Evolutionary conservation across 176 grass and related monocot species (phyloP).

Genomic region (Secale cereale): DNA sequence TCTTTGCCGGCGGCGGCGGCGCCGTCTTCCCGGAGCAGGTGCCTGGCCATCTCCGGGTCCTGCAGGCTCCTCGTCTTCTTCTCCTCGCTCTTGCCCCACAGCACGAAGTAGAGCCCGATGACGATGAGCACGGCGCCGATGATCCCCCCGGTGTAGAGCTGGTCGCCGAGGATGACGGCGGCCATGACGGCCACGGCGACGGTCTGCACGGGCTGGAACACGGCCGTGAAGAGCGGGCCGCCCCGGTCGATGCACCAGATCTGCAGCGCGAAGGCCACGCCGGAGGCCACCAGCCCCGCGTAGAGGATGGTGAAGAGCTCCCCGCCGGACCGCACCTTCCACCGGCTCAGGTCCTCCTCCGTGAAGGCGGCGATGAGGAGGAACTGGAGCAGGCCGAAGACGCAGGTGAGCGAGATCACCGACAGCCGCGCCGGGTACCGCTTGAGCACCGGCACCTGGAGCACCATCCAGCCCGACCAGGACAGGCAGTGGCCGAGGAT

Average conservation of each 20-base stretch:
- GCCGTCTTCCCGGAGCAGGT: slow-evolving; percentile 50
- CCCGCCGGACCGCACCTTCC: slow-evolving; percentile 73
- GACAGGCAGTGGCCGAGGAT: slow-evolving; percentile 81
- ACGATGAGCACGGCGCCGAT: slow-evolving; percentile 73
- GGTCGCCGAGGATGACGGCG: slow-evolving; percentile 68
- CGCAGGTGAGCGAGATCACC: slow-evolving; percentile 62
- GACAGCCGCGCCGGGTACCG: slow-evolving; percentile 88
- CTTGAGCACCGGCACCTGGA: slow-evolving; percentile 87
- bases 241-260: slow-evolving; percentile 98
- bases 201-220: slow-evolving; percentile 93
- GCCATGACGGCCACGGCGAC: slow-evolving; percentile 92
- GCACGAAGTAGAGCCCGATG: slow-evolving; percentile 79
- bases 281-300: slow-evolving; percentile 81
- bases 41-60: slow-evolving; percentile 26
- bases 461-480: slow-evolving; percentile 95
- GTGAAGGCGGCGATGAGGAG: slow-evolving; percentile 69
- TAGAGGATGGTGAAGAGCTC: slow-evolving; percentile 91
- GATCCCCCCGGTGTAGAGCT: slow-evolving; percentile 88
- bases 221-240: slow-evolving; percentile 81
- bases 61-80: slow-evolving; percentile 44
- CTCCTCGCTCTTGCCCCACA: slow-evolving; percentile 92
- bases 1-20: slow-evolving; percentile 20
- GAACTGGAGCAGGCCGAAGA: slow-evolving; percentile 86
- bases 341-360: slow-evolving; percentile 67
- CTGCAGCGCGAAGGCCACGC: slow-evolving; percentile 74